A percentile compares a stretch with the other conserved stretches of the same genome.
These are phyloP conservation scores for Coprinopsis strossmayeri DNA, from an alignment of 768 basidiomycete genomes.

Conservation along the genomic window DNA sequence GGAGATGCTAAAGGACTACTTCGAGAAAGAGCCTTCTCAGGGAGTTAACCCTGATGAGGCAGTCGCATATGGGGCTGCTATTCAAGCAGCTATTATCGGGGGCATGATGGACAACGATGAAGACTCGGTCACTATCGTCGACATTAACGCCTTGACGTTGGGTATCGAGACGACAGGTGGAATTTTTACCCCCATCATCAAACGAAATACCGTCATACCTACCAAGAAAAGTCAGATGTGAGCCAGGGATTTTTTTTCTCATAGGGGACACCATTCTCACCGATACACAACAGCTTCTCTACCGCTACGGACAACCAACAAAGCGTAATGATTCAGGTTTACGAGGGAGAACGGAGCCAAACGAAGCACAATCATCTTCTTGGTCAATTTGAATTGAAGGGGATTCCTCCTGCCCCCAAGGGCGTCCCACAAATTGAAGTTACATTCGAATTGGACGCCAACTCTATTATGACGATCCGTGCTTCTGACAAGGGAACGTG, in stretches of 20 bases:
- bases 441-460: conserved; percentile 85
- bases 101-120: conserved; percentile 47
- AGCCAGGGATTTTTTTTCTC: conserved; percentile 7
- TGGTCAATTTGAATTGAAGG: conserved; percentile 87
- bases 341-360: conserved; percentile 81
- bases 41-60: conserved; percentile 71
- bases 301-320: conserved; percentile 88
- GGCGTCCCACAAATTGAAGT: conserved; percentile 91
- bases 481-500: conserved; percentile 77
- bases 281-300: conserved; percentile 48
- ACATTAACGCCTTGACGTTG: conserved; percentile 47
- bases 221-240: conserved; percentile 42
- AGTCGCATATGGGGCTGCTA: conserved; percentile 67
- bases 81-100: conserved; percentile 61
- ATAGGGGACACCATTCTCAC: background rate
- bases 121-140: conserved; percentile 44
- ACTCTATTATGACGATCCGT: conserved; percentile 78
- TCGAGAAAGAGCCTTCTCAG: conserved; percentile 61
- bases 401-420: conserved; percentile 82
- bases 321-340: conserved; percentile 85
- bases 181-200: conserved; percentile 49
- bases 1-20: conserved; percentile 60
- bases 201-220: conserved; percentile 43
- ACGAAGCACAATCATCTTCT: conserved; percentile 90
- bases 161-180: conserved; percentile 66